These are phyloP conservation scores for Aspergillus egyptiacus DNA, from an alignment of 495 filamentous ascomycete species.

Conservation along the genomic window DNA sequence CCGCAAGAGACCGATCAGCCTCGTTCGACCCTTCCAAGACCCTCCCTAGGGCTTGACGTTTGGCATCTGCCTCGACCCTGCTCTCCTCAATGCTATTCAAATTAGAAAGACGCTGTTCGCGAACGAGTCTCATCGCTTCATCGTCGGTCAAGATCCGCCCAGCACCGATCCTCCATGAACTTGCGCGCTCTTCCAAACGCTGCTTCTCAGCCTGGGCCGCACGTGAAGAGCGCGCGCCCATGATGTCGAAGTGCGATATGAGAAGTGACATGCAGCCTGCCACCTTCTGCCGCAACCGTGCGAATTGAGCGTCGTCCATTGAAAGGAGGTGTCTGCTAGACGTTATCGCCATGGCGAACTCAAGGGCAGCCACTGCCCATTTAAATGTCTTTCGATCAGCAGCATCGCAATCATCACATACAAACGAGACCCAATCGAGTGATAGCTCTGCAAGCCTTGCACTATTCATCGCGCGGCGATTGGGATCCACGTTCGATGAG, in stretches of 20 bases:
- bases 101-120: slow-evolving; percentile 63
- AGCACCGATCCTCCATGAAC: slow-evolving; percentile 68
- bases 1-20: slow-evolving; percentile 89
- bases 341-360: slow-evolving; percentile 97
- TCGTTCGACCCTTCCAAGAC: slow-evolving; percentile 93
- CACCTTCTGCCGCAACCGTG: slow-evolving; percentile 74
- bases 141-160: slow-evolving; percentile 77
- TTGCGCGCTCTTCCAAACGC: slow-evolving; percentile 67
- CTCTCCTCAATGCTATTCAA: slow-evolving; percentile 69
- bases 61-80: slow-evolving; percentile 73
- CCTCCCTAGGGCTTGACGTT: slow-evolving; percentile 79
- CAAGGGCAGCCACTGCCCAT: slow-evolving; percentile 90
- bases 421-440: slow-evolving; percentile 95
- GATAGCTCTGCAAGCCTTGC: slow-evolving; percentile 86
- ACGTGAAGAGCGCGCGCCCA: slow-evolving; percentile 88
- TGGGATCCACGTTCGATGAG: slow-evolving; percentile 87
- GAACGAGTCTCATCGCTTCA: slow-evolving; percentile 67
- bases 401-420: slow-evolving; percentile 93
- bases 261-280: slow-evolving; percentile 96
- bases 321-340: slow-evolving; percentile 83
- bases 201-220: slow-evolving; percentile 89
- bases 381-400: slow-evolving; percentile 95
- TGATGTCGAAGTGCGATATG: slow-evolving; percentile 98
- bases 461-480: slow-evolving; percentile 92
- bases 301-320: slow-evolving; percentile 81